A percentile compares a stretch with the other conserved stretches of the same genome.
phyloP scores from a whole-genome alignment of 2,329 filamentous ascomycete species.

The Zasmidium citrigriseum region DNA sequence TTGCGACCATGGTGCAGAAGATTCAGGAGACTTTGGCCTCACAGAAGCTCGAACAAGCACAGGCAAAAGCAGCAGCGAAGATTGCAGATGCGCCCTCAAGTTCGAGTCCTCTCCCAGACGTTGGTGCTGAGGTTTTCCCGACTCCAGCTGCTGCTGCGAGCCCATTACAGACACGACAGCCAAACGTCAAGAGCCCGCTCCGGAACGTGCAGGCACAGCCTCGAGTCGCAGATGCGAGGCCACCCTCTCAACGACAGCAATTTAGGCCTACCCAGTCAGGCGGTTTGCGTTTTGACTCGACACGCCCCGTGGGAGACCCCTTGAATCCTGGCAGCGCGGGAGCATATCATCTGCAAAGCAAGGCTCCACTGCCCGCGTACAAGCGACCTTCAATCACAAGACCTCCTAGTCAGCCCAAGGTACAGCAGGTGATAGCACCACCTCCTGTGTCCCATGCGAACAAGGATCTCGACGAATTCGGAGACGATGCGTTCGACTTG shows the following conservation, averaged over 20 bases:
- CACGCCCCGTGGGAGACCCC: conserved; percentile 18
- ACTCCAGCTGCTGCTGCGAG: conserved; percentile 13
- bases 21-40: conserved; percentile 48
- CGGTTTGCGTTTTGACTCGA: conserved; percentile 15
- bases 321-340: conserved; percentile 23
- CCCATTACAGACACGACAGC: conserved; percentile 22
- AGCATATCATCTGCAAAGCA: conserved; percentile 33
- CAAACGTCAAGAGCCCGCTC: conserved; percentile 11
- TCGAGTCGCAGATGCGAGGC: conserved; percentile 1
- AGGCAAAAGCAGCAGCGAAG: conserved; percentile 11
- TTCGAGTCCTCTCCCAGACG: conserved; percentile 49
- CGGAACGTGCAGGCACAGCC: conserved; percentile 1
- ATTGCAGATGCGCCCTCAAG: conserved; percentile 43
- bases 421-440: conserved; percentile 10
- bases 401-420: conserved; percentile 22
- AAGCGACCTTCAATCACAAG: conserved; percentile 32
- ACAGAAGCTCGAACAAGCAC: conserved; percentile 29
- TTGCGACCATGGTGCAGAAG: conserved; percentile 43
- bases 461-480: conserved; percentile 46
- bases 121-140: conserved; percentile 18
- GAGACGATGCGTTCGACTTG: conserved; percentile 47
- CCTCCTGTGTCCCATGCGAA: conserved; percentile 15
- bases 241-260: conserved; percentile 10
- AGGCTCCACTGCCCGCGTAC: conserved; percentile 35
- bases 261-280: conserved; percentile 20